These are phyloP conservation scores for Coniochaeta hoffmannii DNA, from an alignment of 2,329 filamentous ascomycete genomes.

Conservation along the genomic window DNA sequence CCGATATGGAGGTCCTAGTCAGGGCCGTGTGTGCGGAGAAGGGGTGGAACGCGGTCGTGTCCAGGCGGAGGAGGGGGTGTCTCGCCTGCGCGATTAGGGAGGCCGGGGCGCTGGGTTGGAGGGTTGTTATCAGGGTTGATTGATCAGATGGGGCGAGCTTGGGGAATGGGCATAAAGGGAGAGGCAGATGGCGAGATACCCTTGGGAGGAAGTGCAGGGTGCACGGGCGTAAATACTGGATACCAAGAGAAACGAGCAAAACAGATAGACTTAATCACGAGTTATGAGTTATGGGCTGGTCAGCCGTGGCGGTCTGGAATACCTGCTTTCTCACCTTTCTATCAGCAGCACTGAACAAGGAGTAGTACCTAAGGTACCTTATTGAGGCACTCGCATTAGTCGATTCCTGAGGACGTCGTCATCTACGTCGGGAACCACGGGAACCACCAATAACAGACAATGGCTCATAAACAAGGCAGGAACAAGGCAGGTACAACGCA, in stretches of 20 bases:
- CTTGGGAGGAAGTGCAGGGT: background rate
- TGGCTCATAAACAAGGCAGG: no score
- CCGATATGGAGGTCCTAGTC: constrained; percentile 62
- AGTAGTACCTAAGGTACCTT: no score
- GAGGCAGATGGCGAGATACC: background rate
- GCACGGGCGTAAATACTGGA: background rate
- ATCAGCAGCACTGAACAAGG: background rate
- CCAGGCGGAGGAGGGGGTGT: constrained; percentile 59
- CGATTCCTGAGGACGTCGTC: no score
- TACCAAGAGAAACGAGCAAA: background rate
- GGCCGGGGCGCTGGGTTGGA: constrained; percentile 62
- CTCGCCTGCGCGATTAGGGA: constrained; percentile 68
- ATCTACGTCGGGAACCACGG: no score
- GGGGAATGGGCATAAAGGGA: background rate
- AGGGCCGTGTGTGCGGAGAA: constrained; percentile 66
- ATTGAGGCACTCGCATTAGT: no score
- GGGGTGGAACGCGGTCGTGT: constrained; percentile 68
- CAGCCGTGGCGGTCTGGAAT: no score
- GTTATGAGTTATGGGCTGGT: background rate
- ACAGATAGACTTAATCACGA: background rate
- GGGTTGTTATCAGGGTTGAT: constrained; percentile 56
- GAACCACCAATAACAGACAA: no score
- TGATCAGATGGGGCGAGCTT: constrained; percentile 18
- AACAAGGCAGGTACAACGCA: no score
- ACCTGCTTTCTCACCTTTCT: no score